Percentiles rank a stretch among this genome's conserved stretches.
Evolutionary conservation across 768 basidiomycete genomes (phyloP).

Genomic region (Serpula lacrymans): DNA sequence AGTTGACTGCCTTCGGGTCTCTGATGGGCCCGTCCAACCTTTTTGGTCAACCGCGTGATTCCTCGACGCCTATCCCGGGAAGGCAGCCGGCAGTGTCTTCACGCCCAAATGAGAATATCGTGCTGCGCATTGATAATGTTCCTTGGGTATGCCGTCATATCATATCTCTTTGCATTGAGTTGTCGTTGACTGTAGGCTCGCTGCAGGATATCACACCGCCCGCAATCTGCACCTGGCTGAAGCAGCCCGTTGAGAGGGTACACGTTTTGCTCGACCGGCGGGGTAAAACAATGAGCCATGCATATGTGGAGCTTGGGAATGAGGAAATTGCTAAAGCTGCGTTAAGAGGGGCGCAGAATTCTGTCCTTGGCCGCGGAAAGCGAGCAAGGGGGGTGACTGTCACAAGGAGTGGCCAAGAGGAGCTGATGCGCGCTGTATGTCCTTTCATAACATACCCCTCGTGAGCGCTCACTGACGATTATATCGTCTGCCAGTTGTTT

Average conservation of each 20-base stretch:
- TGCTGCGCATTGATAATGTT: slow-evolving; percentile 83
- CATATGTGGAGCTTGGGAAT: slow-evolving; percentile 70
- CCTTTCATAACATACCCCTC: slow-evolving; percentile 1
- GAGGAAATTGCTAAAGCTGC: slow-evolving; percentile 63
- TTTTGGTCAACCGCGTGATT: slow-evolving; percentile 16
- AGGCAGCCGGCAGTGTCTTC: too few relatives aligned
- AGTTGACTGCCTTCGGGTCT: slow-evolving; percentile 24
- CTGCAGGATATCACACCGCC: slow-evolving; percentile 87
- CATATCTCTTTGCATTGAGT: slow-evolving; percentile 3
- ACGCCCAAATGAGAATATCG: slow-evolving; percentile 58
- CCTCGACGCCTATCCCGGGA: slow-evolving; percentile 11
- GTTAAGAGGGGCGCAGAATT: slow-evolving; percentile 48
- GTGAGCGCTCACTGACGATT: slow-evolving; percentile 1
- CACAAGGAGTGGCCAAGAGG: slow-evolving; percentile 75
- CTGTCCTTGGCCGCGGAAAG: slow-evolving; percentile 71
- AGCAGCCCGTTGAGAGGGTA: slow-evolving; percentile 58
- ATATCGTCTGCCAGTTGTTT: slow-evolving; percentile 52
- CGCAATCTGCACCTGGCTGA: slow-evolving; percentile 65
- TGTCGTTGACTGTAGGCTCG: neutral
- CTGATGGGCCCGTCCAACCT: slow-evolving; percentile 29
- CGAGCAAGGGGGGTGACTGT: slow-evolving; percentile 82
- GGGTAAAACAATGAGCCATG: slow-evolving; percentile 83
- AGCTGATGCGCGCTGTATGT: slow-evolving; percentile 76
- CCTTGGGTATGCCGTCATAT: slow-evolving; percentile 81
- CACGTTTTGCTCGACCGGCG: slow-evolving; percentile 79